Conservation (phyloP, 257 asterid species). For the Lithospermum erythrorhizon region DNA sequence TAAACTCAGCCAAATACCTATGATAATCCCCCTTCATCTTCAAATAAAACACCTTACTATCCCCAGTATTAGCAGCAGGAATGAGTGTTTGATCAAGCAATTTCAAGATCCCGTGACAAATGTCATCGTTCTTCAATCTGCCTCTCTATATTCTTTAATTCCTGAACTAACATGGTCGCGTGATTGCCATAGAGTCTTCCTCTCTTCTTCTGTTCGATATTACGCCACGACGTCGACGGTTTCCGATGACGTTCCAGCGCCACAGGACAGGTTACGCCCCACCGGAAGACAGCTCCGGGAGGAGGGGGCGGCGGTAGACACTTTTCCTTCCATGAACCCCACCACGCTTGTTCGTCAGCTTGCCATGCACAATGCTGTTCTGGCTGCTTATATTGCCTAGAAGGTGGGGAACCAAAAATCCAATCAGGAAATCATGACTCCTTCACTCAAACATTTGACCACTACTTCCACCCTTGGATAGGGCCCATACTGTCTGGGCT, state of each 20-base stretch:
- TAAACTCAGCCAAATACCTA: not conserved
- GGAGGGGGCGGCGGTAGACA: not conserved
- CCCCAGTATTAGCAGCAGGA: not conserved
- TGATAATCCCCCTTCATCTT: not conserved
- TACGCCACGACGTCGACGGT: not conserved
- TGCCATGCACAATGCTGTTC: not conserved
- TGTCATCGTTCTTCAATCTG: not conserved
- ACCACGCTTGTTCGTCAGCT: not conserved
- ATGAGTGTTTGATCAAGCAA: not conserved
- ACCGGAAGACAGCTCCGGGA: not conserved
- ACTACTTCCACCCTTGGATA: too few relatives aligned
- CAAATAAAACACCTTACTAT: not conserved
- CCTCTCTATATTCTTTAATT: not conserved
- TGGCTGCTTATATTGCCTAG: too few relatives aligned
- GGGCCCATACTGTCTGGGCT: too few relatives aligned
- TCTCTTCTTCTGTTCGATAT: not conserved
- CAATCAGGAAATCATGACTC: too few relatives aligned
- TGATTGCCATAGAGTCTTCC: too few relatives aligned
- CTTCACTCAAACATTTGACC: too few relatives aligned
- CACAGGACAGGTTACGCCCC: not conserved
- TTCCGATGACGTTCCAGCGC: not conserved
- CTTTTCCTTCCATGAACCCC: not conserved
- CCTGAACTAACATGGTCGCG: not conserved
- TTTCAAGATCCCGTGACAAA: not conserved
- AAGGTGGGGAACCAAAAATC: too few relatives aligned